Conservation (phyloP, 2,329 filamentous ascomycete species). For the Pezicula rhizophila region DNA sequence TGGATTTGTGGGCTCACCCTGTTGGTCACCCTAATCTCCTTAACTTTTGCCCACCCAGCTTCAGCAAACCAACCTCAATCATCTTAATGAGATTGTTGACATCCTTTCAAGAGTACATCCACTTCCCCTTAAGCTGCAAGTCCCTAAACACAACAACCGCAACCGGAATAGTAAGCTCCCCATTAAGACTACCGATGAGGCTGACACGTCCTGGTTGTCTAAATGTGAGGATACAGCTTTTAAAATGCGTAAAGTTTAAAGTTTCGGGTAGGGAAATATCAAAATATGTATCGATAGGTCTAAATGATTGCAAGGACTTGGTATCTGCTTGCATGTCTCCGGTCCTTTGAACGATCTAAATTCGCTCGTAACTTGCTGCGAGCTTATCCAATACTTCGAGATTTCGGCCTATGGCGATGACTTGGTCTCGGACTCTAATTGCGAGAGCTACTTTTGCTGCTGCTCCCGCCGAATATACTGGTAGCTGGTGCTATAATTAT, state of each 20-base stretch:
- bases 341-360: conserved; percentile 36
- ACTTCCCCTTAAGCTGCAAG: too few relatives aligned
- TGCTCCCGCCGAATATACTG: conserved; percentile 36
- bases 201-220: neutral
- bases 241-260: conserved; percentile 33
- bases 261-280: conserved; percentile 40
- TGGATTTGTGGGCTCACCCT: too few relatives aligned
- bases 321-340: conserved; percentile 29
- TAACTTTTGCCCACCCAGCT: too few relatives aligned
- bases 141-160: too few relatives aligned
- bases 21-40: too few relatives aligned
- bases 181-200: too few relatives aligned
- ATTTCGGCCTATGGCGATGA: conserved; percentile 28
- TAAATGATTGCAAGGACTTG: conserved; percentile 17
- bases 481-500: conserved; percentile 40
- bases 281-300: conserved; percentile 34
- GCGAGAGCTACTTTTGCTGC: conserved; percentile 35
- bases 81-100: too few relatives aligned
- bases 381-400: conserved; percentile 24
- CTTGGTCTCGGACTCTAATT: conserved; percentile 39
- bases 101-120: too few relatives aligned
- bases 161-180: too few relatives aligned
- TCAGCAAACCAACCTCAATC: too few relatives aligned
- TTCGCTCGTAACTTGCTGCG: too few relatives aligned
- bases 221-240: conserved; percentile 26